These are phyloP conservation scores for Backusella westeae DNA, from an alignment of 192 early-diverging fungal species.

Conservation along the genomic window DNA sequence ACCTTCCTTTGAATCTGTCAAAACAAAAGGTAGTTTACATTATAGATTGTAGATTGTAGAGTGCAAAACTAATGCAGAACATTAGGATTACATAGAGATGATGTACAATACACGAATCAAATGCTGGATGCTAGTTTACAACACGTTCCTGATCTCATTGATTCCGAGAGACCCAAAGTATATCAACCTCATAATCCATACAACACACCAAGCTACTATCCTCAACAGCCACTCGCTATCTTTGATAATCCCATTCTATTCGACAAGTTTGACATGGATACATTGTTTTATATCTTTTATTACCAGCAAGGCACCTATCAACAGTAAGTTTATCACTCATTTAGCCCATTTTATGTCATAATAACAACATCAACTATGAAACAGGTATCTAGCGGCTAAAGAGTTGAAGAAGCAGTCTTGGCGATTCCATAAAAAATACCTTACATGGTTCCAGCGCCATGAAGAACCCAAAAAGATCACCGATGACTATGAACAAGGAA, in stretches of 20 bases:
- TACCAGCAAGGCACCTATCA: constrained; percentile 96
- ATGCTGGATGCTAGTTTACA: constrained; percentile 88
- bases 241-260: constrained; percentile 85
- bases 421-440: constrained; percentile 98
- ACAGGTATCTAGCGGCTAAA: constrained; percentile 79
- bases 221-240: constrained; percentile 76
- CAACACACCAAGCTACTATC: constrained; percentile 88
- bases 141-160: constrained; percentile 79
- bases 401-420: constrained; percentile 97
- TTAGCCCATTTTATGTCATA: not conserved
- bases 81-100: constrained; percentile 36
- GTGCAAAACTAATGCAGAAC: not conserved
- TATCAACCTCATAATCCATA: constrained; percentile 79
- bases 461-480: constrained; percentile 95
- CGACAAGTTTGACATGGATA: constrained; percentile 91
- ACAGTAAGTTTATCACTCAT: constrained; percentile 47
- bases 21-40: constrained; percentile 37
- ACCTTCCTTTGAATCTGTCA: constrained; percentile 52
- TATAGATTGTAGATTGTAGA: not conserved
- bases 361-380: not conserved
- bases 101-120: constrained; percentile 51
- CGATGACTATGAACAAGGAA: constrained; percentile 96
- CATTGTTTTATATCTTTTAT: constrained; percentile 98
- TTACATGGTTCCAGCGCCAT: constrained; percentile 98
- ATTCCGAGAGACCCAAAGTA: constrained; percentile 78